Evolutionary conservation across 345 rosid genomes (phyloP), one percentile per base, ranked within the genome.

Genomic region (Lepidium aucheri): DNA sequence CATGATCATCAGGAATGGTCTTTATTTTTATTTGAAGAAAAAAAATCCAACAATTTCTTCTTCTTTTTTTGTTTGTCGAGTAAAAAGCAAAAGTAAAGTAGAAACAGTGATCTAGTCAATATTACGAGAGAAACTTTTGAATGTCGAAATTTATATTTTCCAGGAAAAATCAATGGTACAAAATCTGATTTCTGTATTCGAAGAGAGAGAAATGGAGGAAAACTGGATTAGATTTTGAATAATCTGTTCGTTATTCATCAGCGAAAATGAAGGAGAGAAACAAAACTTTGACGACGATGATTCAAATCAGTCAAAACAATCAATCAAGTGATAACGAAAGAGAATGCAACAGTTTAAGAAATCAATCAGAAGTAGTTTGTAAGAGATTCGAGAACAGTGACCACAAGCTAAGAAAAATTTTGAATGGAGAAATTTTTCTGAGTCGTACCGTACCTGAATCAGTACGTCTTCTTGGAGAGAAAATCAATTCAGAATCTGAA

Each of bases 61-160:
- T 14, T 63, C 14, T 15, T 33, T 36, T 47, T 40, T 58, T 30
- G n/a, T 28, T 12, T 33, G 59, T 64, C 70, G 53, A 56, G 65
- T 58, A 39, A 55, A 45, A 73, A 73, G 76, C 67, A 65, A 58
- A 65, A 73, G 71, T 73, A 65, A 73, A 73, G 71, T 51, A 59
- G 30, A 17, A 65, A 72, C 40, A 72, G 76, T 72, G 13, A 33
- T 65, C 66, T 32, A 52, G 60, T 9, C 50, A 38, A 38, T 38
- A 38, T 38, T 36, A 38, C 35, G 26, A 60, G n/a, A 14, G 22
- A 68, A 41, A 57, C 41, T 65, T 70, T 72, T 50, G 38, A 47
- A 56, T 45, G 20, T 52, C 13, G 26, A 26, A 41, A 33, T 28
- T 9, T 8, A 15, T 9, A n/a, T 24, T 46, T 42, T 20, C 10